Evolutionary conservation across 1,284 basidiomycete genomes (phyloP).

Genomic region (Malassezia dermatis): DNA sequence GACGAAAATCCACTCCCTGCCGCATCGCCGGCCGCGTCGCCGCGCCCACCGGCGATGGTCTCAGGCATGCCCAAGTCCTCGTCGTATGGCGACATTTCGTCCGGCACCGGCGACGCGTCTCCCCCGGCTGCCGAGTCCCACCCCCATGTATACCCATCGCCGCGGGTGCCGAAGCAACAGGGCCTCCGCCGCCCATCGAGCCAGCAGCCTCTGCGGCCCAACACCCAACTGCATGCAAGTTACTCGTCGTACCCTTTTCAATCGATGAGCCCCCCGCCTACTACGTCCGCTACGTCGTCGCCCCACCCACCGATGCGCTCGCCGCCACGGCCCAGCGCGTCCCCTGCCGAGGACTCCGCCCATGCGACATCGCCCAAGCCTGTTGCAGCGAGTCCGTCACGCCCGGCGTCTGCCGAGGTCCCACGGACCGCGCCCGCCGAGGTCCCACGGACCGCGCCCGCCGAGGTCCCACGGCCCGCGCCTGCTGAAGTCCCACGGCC

Average conservation of each 20-base stretch:
- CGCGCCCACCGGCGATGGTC: not conserved
- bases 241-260: not conserved
- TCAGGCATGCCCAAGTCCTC: not conserved
- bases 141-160: not conserved
- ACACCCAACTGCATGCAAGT: not conserved
- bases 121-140: not conserved
- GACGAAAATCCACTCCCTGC: not conserved
- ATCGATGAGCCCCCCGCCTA: not conserved
- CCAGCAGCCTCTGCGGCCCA: not conserved
- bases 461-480: constrained; percentile 6
- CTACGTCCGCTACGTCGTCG: constrained; percentile 10
- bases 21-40: not conserved
- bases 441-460: not conserved
- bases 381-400: not conserved
- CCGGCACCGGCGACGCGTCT: not conserved
- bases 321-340: not conserved
- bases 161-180: not conserved
- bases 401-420: not conserved
- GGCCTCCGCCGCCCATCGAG: not conserved
- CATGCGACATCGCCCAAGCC: not conserved
- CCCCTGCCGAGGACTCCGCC: not conserved
- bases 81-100: not conserved
- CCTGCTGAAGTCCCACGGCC: not conserved
- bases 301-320: not conserved
- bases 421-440: not conserved